These are phyloP conservation scores for Ceriops tagal DNA, from an alignment of 345 rosid species.

Conservation along the genomic window DNA sequence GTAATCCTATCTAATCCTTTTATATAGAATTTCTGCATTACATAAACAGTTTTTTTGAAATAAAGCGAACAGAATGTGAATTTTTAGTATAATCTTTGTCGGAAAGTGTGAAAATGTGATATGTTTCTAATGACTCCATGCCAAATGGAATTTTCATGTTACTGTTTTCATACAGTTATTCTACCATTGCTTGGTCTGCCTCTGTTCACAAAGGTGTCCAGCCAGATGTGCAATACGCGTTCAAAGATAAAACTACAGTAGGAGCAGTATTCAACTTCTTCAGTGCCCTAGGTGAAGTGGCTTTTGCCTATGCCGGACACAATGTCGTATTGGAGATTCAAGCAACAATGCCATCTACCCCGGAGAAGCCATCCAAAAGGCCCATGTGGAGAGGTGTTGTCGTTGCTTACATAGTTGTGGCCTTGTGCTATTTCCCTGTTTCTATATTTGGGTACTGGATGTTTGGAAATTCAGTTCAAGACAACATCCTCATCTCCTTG, in stretches of 20 bases:
- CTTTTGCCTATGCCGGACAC: conserved; percentile 80
- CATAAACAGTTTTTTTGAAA: no score
- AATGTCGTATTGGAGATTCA: conserved; percentile 77
- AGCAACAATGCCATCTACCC: conserved; percentile 79
- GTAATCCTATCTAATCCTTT: conserved; percentile 13
- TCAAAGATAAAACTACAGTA: conserved; percentile 29
- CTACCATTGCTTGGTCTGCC: conserved; percentile 75
- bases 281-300: conserved; percentile 57
- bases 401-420: conserved; percentile 63
- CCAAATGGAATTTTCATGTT: no score
- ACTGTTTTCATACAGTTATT: conserved; percentile 42
- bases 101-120: no score
- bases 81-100: no score
- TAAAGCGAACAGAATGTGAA: no score
- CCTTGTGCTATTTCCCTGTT: conserved; percentile 78
- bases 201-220: conserved; percentile 50
- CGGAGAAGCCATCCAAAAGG: conserved; percentile 66
- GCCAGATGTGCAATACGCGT: conserved; percentile 49
- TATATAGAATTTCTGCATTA: no score
- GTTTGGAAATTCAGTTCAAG: conserved; percentile 50
- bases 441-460: conserved; percentile 58
- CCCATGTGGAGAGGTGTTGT: conserved; percentile 78
- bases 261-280: conserved; percentile 63
- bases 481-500: conserved; percentile 54
- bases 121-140: no score